Base-by-base conservation (phyloP, 1,284 basidiomycete species). In the Phaffia rhodozyma region DNA sequence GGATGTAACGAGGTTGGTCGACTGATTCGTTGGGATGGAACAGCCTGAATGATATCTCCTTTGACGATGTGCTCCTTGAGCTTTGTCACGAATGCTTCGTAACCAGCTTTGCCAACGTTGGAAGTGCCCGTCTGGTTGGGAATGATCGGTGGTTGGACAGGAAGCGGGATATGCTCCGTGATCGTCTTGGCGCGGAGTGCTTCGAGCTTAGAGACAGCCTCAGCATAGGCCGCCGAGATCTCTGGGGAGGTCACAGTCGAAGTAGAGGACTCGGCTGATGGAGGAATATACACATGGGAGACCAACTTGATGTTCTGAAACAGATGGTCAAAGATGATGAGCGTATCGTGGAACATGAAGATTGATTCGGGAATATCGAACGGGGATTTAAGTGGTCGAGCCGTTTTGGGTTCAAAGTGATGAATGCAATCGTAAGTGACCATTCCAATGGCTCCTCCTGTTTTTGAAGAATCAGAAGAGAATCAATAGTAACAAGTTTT, bases 21-120 rank as follows among this genome's bases (percentile, higher is more conserved):
- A 21, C 86, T 79, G 49, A 98, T 79, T 21, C 94, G 82, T 74
- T 98, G 96, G 21, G 89, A 92, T 1, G 96, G 96, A 9, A 99
- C 96, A 2, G 96, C 96, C 76, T 99, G 96, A 71, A 99, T 98
- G 72, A 98, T 97, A 76, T 99, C 91, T 50, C 96, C 96, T 57
- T 87, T 87, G 66, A 97, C 81, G 64, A 99, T 97, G 73, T 92
- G 90, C 72, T 96, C 82, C 78, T 97, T 97, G 66, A 99, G 79
- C 65, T 81, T 83, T 50, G 91, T 92, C 23, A 99, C 96, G 71
- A 96, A 97, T 4, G 77, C 77, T 74, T 97, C 86, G 77, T 98
- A 99, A 0, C 96, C 96, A 48, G 79, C 82, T 75, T 91, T 89
- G 23, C 96, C 96, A 47, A 98, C 91, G 73, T 98, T 98, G 54